Conservation (phyloP, 768 basidiomycete species). For the Suillus occidentalis region DNA sequence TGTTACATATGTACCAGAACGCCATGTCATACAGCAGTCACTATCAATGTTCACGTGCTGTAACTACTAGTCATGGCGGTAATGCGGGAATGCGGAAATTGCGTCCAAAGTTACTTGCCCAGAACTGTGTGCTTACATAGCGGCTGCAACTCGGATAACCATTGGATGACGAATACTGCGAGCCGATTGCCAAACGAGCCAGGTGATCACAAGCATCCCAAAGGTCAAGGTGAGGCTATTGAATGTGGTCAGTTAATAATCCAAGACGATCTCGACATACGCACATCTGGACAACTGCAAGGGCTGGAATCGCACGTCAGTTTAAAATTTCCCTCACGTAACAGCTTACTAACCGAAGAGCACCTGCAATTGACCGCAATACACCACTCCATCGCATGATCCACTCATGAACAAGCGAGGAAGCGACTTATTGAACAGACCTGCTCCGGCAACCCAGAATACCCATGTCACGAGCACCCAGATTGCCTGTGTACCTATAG, state of each 20-base stretch:
- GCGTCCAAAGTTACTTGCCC: too few species aligned
- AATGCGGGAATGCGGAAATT: constrained; percentile 6
- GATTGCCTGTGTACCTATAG: constrained; percentile 57
- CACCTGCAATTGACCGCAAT: constrained; percentile 57
- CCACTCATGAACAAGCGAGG: constrained; percentile 42
- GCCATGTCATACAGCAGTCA: neutral
- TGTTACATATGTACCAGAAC: neutral
- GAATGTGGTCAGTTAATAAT: constrained; percentile 13
- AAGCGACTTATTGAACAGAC: constrained; percentile 48
- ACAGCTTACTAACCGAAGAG: constrained; percentile 48
- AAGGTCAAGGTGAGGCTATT: constrained; percentile 46
- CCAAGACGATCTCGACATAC: constrained; percentile 18
- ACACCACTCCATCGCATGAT: constrained; percentile 43
- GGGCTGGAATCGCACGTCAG: constrained; percentile 29
- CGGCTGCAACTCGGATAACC: constrained; percentile 20
- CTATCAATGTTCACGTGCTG: neutral
- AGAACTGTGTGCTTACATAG: neutral
- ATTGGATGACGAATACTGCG: constrained; percentile 36
- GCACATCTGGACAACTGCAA: constrained; percentile 56
- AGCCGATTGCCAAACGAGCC: constrained; percentile 55
- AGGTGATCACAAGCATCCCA: constrained; percentile 47
- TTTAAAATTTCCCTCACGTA: neutral
- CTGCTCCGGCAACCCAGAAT: constrained; percentile 59
- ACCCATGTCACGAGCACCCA: constrained; percentile 62
- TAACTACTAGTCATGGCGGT: neutral